phyloP scores from a whole-genome alignment of 805 yeast species.

The Wickerhamomyces chambardii region DNA sequence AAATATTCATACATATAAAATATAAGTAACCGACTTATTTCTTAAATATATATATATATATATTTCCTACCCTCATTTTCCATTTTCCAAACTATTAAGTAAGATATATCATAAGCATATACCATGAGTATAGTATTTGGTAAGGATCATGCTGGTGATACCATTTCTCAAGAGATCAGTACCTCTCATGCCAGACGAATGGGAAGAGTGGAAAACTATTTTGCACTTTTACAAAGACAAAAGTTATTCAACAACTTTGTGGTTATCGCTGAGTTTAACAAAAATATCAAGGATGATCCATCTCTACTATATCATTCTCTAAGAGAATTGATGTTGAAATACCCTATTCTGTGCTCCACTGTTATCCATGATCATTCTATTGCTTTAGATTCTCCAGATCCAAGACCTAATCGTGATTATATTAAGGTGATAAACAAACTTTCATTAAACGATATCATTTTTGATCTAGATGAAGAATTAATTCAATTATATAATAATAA shows the following conservation, averaged over 20 bases:
- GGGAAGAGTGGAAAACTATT: constrained; percentile 15
- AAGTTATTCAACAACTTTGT: constrained; percentile 11
- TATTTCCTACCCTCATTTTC: too few species aligned
- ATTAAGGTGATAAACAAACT: constrained; percentile 9
- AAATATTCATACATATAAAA: too few species aligned
- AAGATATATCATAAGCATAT: too few species aligned
- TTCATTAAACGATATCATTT: constrained; percentile 6
- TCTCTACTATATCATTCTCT: constrained; percentile 3
- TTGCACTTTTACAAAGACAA: constrained; percentile 9
- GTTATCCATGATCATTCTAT: constrained; percentile 10
- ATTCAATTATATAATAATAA: constrained; percentile 1
- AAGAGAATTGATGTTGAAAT: constrained; percentile 5
- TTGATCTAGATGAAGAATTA: constrained; percentile 5
- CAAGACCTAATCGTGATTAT: constrained; percentile 10
- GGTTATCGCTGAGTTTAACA: constrained; percentile 7
- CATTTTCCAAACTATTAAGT: too few species aligned
- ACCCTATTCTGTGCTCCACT: constrained; percentile 10
- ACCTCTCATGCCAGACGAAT: constrained; percentile 5
- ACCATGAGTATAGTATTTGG: too few species aligned
- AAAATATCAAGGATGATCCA: constrained; percentile 1
- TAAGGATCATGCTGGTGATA: too few species aligned
- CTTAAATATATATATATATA: too few species aligned
- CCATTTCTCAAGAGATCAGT: too few species aligned
- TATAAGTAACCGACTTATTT: too few species aligned
- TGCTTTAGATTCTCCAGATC: constrained; percentile 3